Conservation (phyloP, 176 grass and related monocot genomes). For the Eleusine indica region DNA sequence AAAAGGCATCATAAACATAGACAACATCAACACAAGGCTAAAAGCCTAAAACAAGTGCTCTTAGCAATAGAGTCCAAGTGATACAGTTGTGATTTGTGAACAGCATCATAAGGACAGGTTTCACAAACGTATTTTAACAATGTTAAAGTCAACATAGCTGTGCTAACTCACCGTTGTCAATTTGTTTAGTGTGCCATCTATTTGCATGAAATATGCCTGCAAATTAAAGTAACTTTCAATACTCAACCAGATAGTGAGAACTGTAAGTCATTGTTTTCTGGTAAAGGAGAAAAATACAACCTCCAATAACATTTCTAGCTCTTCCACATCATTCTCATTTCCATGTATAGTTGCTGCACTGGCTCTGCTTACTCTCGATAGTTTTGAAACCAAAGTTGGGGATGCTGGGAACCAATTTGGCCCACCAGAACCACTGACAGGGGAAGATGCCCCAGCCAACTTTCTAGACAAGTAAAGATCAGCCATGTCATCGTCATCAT, state of each 20-base stretch:
- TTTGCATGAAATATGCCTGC: constrained; percentile 99
- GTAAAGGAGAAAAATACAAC: constrained; percentile 45
- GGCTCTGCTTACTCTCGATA: constrained; percentile 93
- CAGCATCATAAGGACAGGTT: not conserved
- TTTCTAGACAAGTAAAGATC: constrained; percentile 99
- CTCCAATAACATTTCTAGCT: constrained; percentile 99
- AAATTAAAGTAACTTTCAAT: constrained; percentile 49
- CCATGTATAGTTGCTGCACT: constrained; percentile 91
- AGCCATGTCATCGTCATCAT: constrained; percentile 99
- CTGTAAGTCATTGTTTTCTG: not conserved
- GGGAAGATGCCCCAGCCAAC: constrained; percentile 77
- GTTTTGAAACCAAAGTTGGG: constrained; percentile 93
- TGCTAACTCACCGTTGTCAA: constrained; percentile 78
- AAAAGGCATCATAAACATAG: constrained; percentile 46
- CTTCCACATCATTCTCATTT: constrained; percentile 99
- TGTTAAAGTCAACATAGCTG: constrained; percentile 25
- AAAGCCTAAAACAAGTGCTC: not conserved
- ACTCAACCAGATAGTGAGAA: not conserved
- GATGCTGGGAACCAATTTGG: constrained; percentile 87
- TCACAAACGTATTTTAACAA: not conserved
- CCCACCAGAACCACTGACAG: constrained; percentile 76
- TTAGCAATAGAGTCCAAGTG: constrained; percentile 18
- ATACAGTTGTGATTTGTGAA: not conserved
- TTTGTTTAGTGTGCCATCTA: constrained; percentile 98
- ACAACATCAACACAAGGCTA: constrained; percentile 28